Percentiles rank a stretch among this genome's conserved stretches.
Evolutionary conservation across 2,329 filamentous ascomycete genomes (phyloP).

Genomic region (Exserohilum rostratum): DNA sequence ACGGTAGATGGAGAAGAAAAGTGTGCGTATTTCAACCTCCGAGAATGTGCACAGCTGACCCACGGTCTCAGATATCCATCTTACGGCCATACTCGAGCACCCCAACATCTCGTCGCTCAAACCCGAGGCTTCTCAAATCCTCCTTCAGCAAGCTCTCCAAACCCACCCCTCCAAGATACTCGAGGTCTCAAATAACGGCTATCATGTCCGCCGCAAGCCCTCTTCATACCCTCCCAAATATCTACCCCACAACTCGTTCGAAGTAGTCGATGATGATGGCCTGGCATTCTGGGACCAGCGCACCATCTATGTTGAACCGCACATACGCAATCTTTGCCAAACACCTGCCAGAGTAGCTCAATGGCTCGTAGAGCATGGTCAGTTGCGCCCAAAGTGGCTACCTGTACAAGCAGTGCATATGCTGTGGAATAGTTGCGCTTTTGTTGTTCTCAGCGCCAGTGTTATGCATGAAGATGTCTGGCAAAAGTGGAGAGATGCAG

Average conservation of each 20-base stretch:
- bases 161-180: slow-evolving; percentile 24
- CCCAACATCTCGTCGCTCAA: slow-evolving; percentile 39
- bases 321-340: slow-evolving; percentile 37
- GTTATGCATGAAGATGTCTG: slow-evolving; percentile 39
- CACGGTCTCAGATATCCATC: slow-evolving; percentile 36
- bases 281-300: slow-evolving; percentile 45
- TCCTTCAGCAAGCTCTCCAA: slow-evolving; percentile 37
- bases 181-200: slow-evolving; percentile 34
- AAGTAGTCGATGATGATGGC: slow-evolving; percentile 35
- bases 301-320: slow-evolving; percentile 48
- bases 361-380: slow-evolving; percentile 39
- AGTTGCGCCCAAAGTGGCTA: slow-evolving; percentile 40
- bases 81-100: slow-evolving; percentile 40
- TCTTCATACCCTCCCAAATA: slow-evolving; percentile 39
- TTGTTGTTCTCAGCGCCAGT: slow-evolving; percentile 43
- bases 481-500: slow-evolving; percentile 37
- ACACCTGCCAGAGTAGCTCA: slow-evolving; percentile 39
- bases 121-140: slow-evolving; percentile 36
- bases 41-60: background rate
- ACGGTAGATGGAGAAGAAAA: slow-evolving; percentile 30
- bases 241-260: slow-evolving; percentile 34
- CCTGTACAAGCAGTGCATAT: slow-evolving; percentile 43
- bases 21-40: slow-evolving; percentile 20
- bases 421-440: slow-evolving; percentile 43
- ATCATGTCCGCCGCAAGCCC: slow-evolving; percentile 39